Conservation (phyloP, 805 yeast species). For the Hanseniaspora taiwanica region DNA sequence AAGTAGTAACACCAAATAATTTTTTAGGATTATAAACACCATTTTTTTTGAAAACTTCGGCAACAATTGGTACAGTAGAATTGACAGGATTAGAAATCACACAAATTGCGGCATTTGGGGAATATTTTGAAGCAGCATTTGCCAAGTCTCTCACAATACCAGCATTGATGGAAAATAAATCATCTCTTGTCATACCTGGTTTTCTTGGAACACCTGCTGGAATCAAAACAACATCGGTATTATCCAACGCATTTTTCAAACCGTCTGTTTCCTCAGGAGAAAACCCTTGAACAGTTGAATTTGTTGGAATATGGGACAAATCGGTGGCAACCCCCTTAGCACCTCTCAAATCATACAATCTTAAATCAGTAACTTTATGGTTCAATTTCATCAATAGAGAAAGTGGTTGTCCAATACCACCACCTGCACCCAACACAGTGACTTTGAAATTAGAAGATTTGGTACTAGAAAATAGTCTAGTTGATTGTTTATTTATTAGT, state of each 20-base stretch:
- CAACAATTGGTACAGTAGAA: constrained; percentile 94
- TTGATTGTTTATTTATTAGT: constrained; percentile 23
- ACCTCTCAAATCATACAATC: constrained; percentile 79
- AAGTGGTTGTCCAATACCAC: constrained; percentile 93
- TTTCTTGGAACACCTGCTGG: constrained; percentile 99
- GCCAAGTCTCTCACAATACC: constrained; percentile 90
- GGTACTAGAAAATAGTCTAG: constrained; percentile 56
- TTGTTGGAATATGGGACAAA: constrained; percentile 84
- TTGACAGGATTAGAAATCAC: constrained; percentile 93
- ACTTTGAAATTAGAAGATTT: constrained; percentile 62
- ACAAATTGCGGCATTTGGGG: constrained; percentile 73
- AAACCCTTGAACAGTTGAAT: constrained; percentile 79
- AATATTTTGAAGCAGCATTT: constrained; percentile 63
- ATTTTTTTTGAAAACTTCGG: constrained; percentile 75
- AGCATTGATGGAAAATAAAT: constrained; percentile 90
- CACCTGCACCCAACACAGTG: constrained; percentile 70
- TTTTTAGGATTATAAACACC: constrained; percentile 87
- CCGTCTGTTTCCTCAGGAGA: constrained; percentile 66
- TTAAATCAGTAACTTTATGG: constrained; percentile 74
- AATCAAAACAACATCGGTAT: constrained; percentile 67
- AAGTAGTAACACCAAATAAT: constrained; percentile 91
- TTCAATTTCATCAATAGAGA: constrained; percentile 75
- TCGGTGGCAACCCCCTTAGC: constrained; percentile 98
- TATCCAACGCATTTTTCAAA: constrained; percentile 57
- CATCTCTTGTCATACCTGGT: constrained; percentile 99